Conservation (phyloP, 2,329 filamentous ascomycete genomes). For the Pseudophaeomoniella oleicola region DNA sequence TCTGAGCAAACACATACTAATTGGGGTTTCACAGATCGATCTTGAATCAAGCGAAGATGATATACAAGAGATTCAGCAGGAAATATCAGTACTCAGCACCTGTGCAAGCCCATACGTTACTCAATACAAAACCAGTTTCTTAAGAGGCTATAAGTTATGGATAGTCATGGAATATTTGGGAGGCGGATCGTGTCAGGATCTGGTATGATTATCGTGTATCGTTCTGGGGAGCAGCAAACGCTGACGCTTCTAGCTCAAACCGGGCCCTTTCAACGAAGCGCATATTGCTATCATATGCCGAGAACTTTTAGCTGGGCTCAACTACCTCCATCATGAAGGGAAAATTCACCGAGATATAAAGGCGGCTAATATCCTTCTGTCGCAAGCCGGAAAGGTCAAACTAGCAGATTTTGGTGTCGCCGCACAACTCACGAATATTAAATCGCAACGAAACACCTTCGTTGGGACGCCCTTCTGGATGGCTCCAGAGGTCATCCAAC, state of each 20-base stretch:
- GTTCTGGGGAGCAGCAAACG: background rate
- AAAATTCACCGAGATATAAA: slow-evolving; percentile 98
- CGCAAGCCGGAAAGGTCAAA: slow-evolving; percentile 80
- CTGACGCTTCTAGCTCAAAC: slow-evolving; percentile 54
- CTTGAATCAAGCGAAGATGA: slow-evolving; percentile 98
- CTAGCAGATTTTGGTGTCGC: slow-evolving; percentile 95
- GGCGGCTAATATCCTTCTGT: slow-evolving; percentile 90
- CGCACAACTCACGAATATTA: slow-evolving; percentile 91
- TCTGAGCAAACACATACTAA: background rate
- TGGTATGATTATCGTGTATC: slow-evolving; percentile 43
- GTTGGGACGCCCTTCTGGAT: slow-evolving; percentile 97
- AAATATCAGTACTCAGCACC: slow-evolving; percentile 88
- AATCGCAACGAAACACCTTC: slow-evolving; percentile 93
- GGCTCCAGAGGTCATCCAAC: slow-evolving; percentile 88
- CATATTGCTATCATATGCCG: slow-evolving; percentile 92
- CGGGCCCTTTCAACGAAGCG: slow-evolving; percentile 70
- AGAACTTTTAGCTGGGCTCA: slow-evolving; percentile 75
- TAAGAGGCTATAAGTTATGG: slow-evolving; percentile 95
- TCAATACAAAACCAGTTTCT: slow-evolving; percentile 89
- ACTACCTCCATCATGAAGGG: slow-evolving; percentile 84
- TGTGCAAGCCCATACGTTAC: slow-evolving; percentile 91
- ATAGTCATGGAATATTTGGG: slow-evolving; percentile 98
- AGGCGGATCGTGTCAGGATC: slow-evolving; percentile 83
- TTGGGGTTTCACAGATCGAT: slow-evolving; percentile 57
- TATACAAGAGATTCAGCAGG: slow-evolving; percentile 94